Percentiles rank a stretch among this genome's conserved stretches.
Evolutionary conservation across 2,329 filamentous ascomycete genomes (phyloP).

Genomic region (Colletotrichum orbiculare): DNA sequence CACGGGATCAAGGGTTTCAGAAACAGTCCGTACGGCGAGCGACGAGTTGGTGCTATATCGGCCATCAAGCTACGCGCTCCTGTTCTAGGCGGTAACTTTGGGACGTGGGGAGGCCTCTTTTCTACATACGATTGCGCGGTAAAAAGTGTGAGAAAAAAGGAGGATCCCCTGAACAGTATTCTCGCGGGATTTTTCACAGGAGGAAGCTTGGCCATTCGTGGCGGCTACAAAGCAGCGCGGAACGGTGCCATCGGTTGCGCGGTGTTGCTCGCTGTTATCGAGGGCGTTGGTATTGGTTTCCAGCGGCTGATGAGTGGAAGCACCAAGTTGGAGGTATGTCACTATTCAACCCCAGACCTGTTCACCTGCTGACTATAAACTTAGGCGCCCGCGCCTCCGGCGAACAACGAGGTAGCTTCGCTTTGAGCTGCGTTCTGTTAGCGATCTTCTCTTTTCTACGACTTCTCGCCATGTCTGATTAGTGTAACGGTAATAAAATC

Average conservation of each 20-base stretch:
- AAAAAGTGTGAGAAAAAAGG: constrained; percentile 94
- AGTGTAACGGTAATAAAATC: neutral
- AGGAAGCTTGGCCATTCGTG: constrained; percentile 89
- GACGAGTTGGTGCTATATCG: constrained; percentile 93
- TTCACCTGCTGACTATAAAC: no score
- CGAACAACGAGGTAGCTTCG: no score
- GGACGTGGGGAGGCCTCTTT: constrained; percentile 87
- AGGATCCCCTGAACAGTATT: constrained; percentile 91
- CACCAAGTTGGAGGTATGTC: constrained; percentile 80
- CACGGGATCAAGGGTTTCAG: constrained; percentile 96
- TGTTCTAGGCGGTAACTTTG: constrained; percentile 96
- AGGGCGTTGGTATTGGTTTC: constrained; percentile 89
- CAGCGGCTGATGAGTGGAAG: constrained; percentile 92
- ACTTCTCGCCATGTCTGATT: no score
- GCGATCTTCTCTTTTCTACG: no score
- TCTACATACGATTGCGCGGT: constrained; percentile 93
- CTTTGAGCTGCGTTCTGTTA: no score
- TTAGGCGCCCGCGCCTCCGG: no score
- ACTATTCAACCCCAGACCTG: no score
- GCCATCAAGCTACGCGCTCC: constrained; percentile 97
- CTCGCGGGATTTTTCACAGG: constrained; percentile 97
- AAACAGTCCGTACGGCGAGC: constrained; percentile 91
- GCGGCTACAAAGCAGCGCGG: constrained; percentile 85
- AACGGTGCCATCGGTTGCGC: constrained; percentile 97
- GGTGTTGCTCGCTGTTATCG: constrained; percentile 89